Conservation (phyloP, 1,139 yeast species). For the Kodamaea sp. region DNA sequence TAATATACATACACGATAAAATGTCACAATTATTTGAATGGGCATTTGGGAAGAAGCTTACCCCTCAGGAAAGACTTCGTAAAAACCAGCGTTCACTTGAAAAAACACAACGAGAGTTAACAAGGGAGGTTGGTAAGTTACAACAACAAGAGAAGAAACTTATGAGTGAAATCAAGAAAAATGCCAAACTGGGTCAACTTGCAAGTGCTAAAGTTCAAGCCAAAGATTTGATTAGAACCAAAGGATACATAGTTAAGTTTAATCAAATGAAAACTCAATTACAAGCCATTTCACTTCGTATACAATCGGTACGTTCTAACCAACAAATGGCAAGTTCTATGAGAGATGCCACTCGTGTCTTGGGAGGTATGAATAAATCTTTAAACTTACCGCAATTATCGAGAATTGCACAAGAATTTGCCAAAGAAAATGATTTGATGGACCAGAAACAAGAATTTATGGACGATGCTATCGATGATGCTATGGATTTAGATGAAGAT, state of each 20-base stretch:
- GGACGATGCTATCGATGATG: conserved; percentile 96
- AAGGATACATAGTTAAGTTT: conserved; percentile 78
- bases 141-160: conserved; percentile 91
- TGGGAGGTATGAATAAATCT: conserved; percentile 81
- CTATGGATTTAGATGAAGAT: conserved; percentile 80
- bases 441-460: conserved; percentile 98
- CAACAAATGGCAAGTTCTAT: conserved; percentile 95
- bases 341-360: conserved; percentile 89
- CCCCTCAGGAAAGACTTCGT: conserved; percentile 92
- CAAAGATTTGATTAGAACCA: conserved; percentile 86
- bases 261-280: conserved; percentile 92
- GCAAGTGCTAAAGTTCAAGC: conserved; percentile 93
- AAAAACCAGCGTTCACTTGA: conserved; percentile 94
- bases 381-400: conserved; percentile 90
- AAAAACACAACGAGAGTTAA: conserved; percentile 88
- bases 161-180: conserved; percentile 78
- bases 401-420: conserved; percentile 91
- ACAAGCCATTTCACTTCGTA: conserved; percentile 87
- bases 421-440: conserved; percentile 91
- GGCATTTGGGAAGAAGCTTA: conserved; percentile 90
- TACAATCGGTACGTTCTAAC: conserved; percentile 86
- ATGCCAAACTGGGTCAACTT: conserved; percentile 87
- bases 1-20: no score
- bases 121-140: conserved; percentile 78
- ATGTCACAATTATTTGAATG: conserved; percentile 62